A percentile compares a stretch with the other conserved stretches of the same genome.
Conservation (phyloP, 169 alveolate species). For the Cryptosporidium muris region DNA sequence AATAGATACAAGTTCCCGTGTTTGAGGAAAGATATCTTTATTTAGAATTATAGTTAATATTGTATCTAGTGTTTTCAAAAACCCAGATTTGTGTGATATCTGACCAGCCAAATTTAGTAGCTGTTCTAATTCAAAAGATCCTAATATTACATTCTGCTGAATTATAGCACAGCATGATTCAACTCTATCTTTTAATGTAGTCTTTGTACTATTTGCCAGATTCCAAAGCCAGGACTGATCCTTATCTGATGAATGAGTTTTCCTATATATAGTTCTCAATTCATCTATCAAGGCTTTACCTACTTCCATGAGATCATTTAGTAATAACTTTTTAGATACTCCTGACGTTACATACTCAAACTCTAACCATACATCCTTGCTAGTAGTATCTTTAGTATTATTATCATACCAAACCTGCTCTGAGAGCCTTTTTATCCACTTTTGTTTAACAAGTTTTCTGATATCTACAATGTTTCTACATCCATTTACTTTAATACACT, state of each 20-base stretch:
- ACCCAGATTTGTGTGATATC: constrained; percentile 29
- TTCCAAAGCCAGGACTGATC: constrained; percentile 48
- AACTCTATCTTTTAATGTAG: constrained; percentile 51
- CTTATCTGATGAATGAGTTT: constrained; percentile 21
- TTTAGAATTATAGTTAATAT: constrained; percentile 6
- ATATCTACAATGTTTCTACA: too few species aligned
- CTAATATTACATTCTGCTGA: constrained; percentile 25
- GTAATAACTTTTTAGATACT: neutral
- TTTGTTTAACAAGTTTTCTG: too few species aligned
- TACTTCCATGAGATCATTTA: constrained; percentile 8
- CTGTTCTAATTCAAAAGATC: constrained; percentile 4
- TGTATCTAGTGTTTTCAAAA: constrained; percentile 42
- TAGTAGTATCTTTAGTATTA: too few species aligned
- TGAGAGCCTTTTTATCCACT: too few species aligned
- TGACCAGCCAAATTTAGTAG: constrained; percentile 2
- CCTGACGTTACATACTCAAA: too few species aligned
- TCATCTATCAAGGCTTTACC: constrained; percentile 15
- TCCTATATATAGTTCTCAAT: constrained; percentile 10
- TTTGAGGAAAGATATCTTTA: constrained; percentile 6
- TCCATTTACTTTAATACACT: too few species aligned
- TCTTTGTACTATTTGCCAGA: constrained; percentile 9
- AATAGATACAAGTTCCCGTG: constrained; percentile 2
- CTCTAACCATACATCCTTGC: too few species aligned
- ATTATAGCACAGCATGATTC: constrained; percentile 53
- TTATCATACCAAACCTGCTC: too few species aligned